Evolutionary conservation across 2,329 filamentous ascomycete species (phyloP).

Genomic region (Phyllosticta citribraziliensis): DNA sequence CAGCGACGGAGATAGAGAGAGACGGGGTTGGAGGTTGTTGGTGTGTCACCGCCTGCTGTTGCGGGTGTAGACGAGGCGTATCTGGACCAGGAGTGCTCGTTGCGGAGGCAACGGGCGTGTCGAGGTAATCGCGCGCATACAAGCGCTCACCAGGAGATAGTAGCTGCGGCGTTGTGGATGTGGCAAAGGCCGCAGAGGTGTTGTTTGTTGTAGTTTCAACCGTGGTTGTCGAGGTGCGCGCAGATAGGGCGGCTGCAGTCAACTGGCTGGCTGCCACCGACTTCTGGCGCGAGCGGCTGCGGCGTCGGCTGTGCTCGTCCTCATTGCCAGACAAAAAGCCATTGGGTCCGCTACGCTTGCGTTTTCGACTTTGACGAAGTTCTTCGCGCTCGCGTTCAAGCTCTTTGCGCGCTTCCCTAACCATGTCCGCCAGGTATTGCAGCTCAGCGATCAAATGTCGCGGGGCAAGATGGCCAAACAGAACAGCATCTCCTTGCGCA

Average conservation of each 20-base stretch:
- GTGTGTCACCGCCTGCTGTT: background rate
- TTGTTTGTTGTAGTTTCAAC: background rate
- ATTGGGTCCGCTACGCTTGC: conserved; percentile 44
- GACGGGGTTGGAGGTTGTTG: background rate
- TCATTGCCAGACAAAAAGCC: conserved; percentile 6
- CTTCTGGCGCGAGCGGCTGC: conserved; percentile 5
- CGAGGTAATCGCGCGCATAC: conserved; percentile 2
- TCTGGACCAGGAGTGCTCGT: conserved; percentile 2
- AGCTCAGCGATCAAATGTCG: conserved; percentile 75
- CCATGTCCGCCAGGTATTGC: conserved; percentile 58
- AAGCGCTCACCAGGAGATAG: conserved; percentile 2
- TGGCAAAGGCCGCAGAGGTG: background rate
- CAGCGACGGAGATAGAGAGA: background rate
- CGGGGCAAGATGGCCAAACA: conserved; percentile 86
- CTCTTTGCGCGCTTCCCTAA: conserved; percentile 41
- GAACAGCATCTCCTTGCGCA: conserved; percentile 60
- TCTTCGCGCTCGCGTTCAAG: conserved; percentile 25
- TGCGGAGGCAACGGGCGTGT: background rate
- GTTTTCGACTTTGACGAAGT: conserved; percentile 43
- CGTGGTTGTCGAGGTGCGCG: background rate
- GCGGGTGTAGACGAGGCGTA: background rate
- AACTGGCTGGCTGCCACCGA: background rate
- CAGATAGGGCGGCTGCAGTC: background rate
- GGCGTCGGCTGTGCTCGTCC: conserved; percentile 1
- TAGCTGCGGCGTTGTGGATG: background rate